Conservation (phyloP, 2,329 filamentous ascomycete species). For the Paecilomyces dactylethromorphus region DNA sequence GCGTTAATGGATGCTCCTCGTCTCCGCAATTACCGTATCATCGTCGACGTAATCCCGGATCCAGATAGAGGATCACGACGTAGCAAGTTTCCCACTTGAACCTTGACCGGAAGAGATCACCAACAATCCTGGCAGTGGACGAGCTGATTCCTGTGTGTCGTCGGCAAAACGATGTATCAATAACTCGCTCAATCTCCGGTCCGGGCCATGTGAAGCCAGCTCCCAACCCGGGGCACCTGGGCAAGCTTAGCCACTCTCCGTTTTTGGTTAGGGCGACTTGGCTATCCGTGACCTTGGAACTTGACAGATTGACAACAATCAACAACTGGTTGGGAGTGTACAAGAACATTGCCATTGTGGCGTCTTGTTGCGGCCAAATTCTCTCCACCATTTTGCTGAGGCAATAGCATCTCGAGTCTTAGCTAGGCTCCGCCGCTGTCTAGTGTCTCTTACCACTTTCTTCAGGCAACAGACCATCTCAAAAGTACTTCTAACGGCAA, state of each 20-base stretch:
- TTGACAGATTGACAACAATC: not conserved
- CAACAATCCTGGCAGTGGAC: not conserved
- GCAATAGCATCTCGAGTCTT: not conserved
- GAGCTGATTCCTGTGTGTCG: not conserved
- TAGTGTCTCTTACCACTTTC: not conserved
- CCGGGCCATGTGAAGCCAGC: not conserved
- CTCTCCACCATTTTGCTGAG: not conserved
- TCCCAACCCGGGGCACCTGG: not conserved
- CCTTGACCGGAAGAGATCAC: not conserved
- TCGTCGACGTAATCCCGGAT: not conserved
- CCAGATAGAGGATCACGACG: not conserved
- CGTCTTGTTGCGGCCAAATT: not conserved
- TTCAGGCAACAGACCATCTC: not conserved
- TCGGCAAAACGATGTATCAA: not conserved
- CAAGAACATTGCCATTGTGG: not conserved
- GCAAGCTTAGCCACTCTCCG: not conserved
- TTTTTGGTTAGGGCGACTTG: not conserved
- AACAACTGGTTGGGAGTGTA: not conserved
- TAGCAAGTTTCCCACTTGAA: not conserved
- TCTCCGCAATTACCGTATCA: constrained; percentile 1
- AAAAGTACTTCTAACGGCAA: not conserved
- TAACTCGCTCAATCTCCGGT: not conserved
- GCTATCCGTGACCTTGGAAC: not conserved
- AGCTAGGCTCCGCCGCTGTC: not conserved
- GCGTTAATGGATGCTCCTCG: not conserved